phyloP scores from a whole-genome alignment of 331 rosid species.

The Phaseolus coccineus region DNA sequence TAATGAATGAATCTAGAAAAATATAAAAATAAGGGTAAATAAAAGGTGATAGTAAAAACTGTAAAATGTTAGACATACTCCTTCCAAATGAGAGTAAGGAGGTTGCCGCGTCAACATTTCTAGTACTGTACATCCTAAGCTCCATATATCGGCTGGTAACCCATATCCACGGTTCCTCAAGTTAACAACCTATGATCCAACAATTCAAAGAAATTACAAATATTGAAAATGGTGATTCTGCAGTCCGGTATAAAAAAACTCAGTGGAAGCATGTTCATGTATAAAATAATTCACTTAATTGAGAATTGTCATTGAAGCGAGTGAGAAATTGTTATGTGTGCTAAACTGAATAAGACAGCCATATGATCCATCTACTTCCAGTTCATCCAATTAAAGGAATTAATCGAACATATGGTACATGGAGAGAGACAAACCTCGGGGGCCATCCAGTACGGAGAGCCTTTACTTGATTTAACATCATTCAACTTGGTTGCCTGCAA shows the following conservation, averaged over 20 bases:
- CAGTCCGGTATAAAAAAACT: neutral
- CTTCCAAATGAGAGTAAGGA: conserved; percentile 84
- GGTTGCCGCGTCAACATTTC: conserved; percentile 79
- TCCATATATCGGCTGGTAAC: conserved; percentile 92
- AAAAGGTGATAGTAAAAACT: neutral
- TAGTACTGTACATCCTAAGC: conserved; percentile 93
- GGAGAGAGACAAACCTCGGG: conserved; percentile 60
- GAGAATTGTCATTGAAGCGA: neutral
- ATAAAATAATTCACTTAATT: neutral
- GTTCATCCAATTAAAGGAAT: conserved; percentile 33
- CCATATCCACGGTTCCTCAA: conserved; percentile 71
- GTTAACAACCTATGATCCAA: conserved; percentile 74
- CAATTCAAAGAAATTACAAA: conserved; percentile 23
- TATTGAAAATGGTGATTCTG: conserved; percentile 1
- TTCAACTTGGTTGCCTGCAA: conserved; percentile 61
- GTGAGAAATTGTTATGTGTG: neutral
- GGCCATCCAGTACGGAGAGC: conserved; percentile 77
- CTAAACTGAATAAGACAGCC: conserved; percentile 23
- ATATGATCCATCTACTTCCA: conserved; percentile 24
- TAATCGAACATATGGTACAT: neutral
- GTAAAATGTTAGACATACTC: conserved; percentile 54
- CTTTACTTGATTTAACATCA: conserved; percentile 67
- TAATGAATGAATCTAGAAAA: neutral
- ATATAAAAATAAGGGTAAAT: neutral
- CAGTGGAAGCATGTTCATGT: neutral